Evolutionary conservation across 2,329 filamentous ascomycete species (phyloP).

Genomic region (Ophioceras dolichostomum): DNA sequence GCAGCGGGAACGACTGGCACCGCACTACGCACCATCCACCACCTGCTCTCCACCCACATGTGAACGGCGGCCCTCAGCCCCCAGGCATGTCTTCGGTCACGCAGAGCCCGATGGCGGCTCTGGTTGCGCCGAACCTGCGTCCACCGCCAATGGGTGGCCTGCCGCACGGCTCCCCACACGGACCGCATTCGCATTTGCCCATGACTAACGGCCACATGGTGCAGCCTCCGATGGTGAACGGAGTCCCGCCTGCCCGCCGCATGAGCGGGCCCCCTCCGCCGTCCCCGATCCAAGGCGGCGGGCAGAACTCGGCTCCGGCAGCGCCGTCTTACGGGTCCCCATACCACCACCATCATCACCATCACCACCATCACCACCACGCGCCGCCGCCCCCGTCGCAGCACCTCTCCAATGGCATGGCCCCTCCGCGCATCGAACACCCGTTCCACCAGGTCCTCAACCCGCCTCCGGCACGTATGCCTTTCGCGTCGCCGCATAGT

Average conservation of each 20-base stretch:
- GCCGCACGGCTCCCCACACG: conserved; percentile 26
- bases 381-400: conserved; percentile 20
- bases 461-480: conserved; percentile 14
- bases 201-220: conserved; percentile 29
- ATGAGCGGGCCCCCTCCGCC: conserved; percentile 27
- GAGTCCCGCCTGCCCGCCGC: conserved; percentile 33
- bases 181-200: conserved; percentile 18
- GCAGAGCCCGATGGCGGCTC: conserved; percentile 10
- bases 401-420: conserved; percentile 20
- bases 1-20: conserved; percentile 42
- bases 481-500: no score
- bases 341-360: no score
- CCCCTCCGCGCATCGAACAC: conserved; percentile 18
- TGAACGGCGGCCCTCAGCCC: conserved; percentile 32
- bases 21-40: conserved; percentile 32
- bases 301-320: conserved; percentile 21
- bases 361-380: conserved; percentile 18
- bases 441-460: conserved; percentile 23
- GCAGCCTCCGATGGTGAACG: conserved; percentile 25
- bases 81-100: conserved; percentile 4
- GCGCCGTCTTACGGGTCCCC: no score
- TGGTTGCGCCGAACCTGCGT: conserved; percentile 25
- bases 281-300: conserved; percentile 17
- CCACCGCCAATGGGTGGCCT: conserved; percentile 32
- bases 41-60: conserved; percentile 23